Conservation (phyloP, 2,329 filamentous ascomycete species). For the Trichoderma sp. region DNA sequence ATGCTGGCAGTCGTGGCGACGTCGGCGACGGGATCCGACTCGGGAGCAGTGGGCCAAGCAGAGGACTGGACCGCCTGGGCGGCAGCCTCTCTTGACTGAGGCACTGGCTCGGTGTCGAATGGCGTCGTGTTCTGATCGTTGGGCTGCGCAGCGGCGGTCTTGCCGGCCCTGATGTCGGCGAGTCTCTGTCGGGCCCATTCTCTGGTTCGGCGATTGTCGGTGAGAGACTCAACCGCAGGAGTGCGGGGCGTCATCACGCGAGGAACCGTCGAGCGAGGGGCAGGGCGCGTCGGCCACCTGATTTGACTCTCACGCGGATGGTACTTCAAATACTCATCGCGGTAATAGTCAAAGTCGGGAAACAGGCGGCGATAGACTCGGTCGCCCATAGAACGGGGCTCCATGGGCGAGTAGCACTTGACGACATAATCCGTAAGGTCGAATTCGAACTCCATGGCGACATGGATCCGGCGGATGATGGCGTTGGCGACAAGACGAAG, state of each 20-base stretch:
- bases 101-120: slow-evolving; percentile 18
- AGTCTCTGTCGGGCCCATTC: too few species aligned
- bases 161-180: slow-evolving; percentile 2
- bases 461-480: slow-evolving; percentile 23
- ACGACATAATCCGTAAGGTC: slow-evolving; percentile 22
- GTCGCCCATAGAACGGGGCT: slow-evolving; percentile 16
- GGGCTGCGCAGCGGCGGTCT: slow-evolving; percentile 17
- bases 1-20: slow-evolving; percentile 12
- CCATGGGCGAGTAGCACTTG: slow-evolving; percentile 27
- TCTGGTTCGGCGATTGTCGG: slow-evolving; percentile 2
- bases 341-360: too few species aligned
- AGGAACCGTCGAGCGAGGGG: too few species aligned
- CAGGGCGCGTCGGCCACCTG: too few species aligned
- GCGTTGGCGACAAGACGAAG: slow-evolving; percentile 13
- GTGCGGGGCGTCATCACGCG: too few species aligned
- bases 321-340: too few species aligned
- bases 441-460: slow-evolving; percentile 20
- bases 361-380: not conserved
- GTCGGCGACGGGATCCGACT: slow-evolving; percentile 15
- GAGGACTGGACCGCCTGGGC: slow-evolving; percentile 11
- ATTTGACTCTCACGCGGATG: too few species aligned
- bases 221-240: too few species aligned
- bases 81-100: slow-evolving; percentile 18
- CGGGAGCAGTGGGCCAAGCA: slow-evolving; percentile 24
- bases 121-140: slow-evolving; percentile 4